Base-by-base conservation (phyloP, 2,329 filamentous ascomycete genomes). In the Fusarium sp. region DNA sequence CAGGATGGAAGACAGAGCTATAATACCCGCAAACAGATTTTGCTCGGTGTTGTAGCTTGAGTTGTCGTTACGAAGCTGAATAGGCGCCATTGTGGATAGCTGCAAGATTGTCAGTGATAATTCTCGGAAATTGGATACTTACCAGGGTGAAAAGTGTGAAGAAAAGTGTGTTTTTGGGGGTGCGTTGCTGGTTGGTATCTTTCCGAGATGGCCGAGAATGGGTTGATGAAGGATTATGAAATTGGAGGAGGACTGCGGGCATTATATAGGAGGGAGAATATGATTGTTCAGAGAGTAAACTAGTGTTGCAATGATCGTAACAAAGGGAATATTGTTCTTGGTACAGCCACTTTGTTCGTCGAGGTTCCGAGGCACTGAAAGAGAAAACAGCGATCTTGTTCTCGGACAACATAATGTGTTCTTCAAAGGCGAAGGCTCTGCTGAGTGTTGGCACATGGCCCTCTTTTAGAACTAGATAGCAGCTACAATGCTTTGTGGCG, bases 271-370 rank as follows among this genome's bases (percentile, higher is more conserved):
- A 17, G 8, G 17, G 4, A 37, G 9, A n/a, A n/a, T 9, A 20
- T 25, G 5, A 32, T 17, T n/a, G 25, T 23, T 32, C 19, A 14
- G n/a, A 30, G 6, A 11, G 43, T 13, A 11, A 37, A 49, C 20
- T 9, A 7, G 7, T 15, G 19, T 23, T 50, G n/a, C 14, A 20
- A 25, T 41, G 23, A n/a, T n/a, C 19, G 13, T 11, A n/a, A 13
- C 19, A n/a, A 52, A 55, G 43, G 22, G n/a, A n/a, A 22, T 17
- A 10, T 37, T n/a, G 17, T 37, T 37, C 17, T 3, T 4, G 9
- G 30, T 27, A 53, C 47, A 53, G 35, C 35, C 11, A n/a, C 37
- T 53, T 53, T 56, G 27, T 53, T 40, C 23, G 10, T 10, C 35
- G 35, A 37, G 35, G 17, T 37, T 10, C 35, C n/a, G 15, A 41